Base-by-base conservation (phyloP, 2,329 filamentous ascomycete species). In the Ophiocordyceps camponoti-floridani region DNA sequence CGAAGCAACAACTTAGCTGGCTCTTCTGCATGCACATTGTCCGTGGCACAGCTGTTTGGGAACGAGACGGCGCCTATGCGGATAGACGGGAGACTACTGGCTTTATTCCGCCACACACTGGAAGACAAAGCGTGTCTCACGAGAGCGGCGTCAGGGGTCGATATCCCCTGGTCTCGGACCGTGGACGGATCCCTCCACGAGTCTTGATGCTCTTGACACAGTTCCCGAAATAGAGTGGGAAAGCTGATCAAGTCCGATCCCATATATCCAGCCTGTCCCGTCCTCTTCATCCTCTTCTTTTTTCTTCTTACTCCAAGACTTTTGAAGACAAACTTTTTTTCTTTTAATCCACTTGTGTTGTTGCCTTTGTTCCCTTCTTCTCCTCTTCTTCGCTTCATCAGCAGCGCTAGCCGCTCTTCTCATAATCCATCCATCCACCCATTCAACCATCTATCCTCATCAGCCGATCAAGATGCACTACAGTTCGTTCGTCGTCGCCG, bases 401-500 rank as follows among this genome's bases (percentile, higher is more conserved):
- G 18, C 42, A 43, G 42, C 42, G 42, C 33, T 28, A 43, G 42
- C 27, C 42, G 33, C 42, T 37, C 14, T 16, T 14, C 27, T 28
- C 19, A 27, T 27, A 41, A 26, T 38, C 35, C n/a, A 37, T n/a
- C 16, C 33, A n/a, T 35, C n/a, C 33, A 16, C n/a, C 16, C 11
- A 12, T 13, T n/a, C 16, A 14, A 14, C 8, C 31, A 14, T n/a
- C 10, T 35, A 14, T 23, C 23, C 9, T 40, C 12, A 1, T 41
- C 38, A 26, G 44, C 43, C 28, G 28, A 48, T 54, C 62, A 72
- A 65, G 49, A 77, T 77, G 73, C 65, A 69, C 48, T 68, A 72
- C 62, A 59, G 65, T 49, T 62, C 65, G 48, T 53, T 71, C 52
- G 56, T 62, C 50, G 54, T 70, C 38, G 58, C 70, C 49, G 64